A percentile compares a stretch with the other conserved stretches of the same genome.
Evolutionary conservation across 1,139 yeast species (phyloP).

Genomic region (Kodamaea arcana): DNA sequence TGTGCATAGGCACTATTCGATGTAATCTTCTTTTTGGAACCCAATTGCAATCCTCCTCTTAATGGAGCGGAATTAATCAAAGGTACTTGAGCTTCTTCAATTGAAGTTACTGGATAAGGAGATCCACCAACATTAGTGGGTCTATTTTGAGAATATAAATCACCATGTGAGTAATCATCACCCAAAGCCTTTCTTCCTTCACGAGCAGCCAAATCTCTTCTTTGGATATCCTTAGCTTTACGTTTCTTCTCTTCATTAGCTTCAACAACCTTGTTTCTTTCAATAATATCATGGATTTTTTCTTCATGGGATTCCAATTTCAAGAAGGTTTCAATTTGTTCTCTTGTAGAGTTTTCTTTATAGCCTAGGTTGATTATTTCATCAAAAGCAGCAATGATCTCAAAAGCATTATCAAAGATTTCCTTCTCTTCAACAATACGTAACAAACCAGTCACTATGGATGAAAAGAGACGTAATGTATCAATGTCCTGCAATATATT

Average conservation of each 20-base stretch:
- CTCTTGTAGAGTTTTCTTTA: conserved; percentile 77
- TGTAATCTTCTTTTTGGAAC: conserved; percentile 43
- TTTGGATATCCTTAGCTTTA: conserved; percentile 90
- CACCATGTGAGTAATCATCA: conserved; percentile 5
- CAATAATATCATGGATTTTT: conserved; percentile 95
- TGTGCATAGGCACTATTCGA: conserved; percentile 18
- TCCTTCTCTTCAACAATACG: conserved; percentile 78
- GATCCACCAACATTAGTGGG: conserved; percentile 20
- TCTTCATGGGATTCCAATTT: conserved; percentile 99
- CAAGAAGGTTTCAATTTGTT: conserved; percentile 84
- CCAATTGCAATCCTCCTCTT: conserved; percentile 80
- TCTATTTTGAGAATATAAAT: conserved; percentile 12
- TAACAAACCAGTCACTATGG: conserved; percentile 72
- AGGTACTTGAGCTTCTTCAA: conserved; percentile 4
- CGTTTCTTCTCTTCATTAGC: conserved; percentile 97
- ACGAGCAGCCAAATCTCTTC: conserved; percentile 65
- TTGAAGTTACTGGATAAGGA: conserved; percentile 30
- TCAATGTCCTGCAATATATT: conserved; percentile 94
- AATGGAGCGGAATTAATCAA: conserved; percentile 3
- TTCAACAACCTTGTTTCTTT: conserved; percentile 92
- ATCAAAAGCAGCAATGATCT: conserved; percentile 86
- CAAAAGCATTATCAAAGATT: conserved; percentile 80
- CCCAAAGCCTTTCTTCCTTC: conserved; percentile 10
- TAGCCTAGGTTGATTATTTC: conserved; percentile 89
- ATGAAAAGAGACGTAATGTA: conserved; percentile 81